A percentile compares a stretch with the other conserved stretches of the same genome.
Conservation (phyloP, 306 rosid species). For the Quercus robur region DNA sequence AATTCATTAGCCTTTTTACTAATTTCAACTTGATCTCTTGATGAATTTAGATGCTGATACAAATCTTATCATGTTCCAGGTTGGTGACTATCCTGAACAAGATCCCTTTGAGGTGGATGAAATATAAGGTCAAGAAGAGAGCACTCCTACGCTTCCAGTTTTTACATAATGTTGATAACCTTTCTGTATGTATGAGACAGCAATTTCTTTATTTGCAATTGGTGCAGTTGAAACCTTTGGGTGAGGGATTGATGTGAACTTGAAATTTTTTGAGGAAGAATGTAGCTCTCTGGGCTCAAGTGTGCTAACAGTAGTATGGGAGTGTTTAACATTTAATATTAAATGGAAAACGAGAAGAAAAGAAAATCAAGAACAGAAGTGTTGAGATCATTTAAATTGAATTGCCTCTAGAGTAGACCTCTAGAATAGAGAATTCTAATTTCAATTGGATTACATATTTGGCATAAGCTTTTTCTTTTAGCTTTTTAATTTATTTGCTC, state of each 20-base stretch:
- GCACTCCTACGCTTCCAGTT: background rate
- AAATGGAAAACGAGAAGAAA: background rate
- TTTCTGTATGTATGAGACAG: background rate
- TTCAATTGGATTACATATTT: too few relatives aligned
- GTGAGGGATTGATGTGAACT: background rate
- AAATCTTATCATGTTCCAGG: constrained; percentile 42
- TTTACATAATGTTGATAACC: background rate
- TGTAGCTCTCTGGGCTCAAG: background rate
- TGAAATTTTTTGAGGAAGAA: background rate
- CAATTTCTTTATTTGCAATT: background rate
- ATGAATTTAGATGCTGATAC: background rate
- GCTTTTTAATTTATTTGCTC: too few relatives aligned
- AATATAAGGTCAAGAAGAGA: constrained; percentile 39
- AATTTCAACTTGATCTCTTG: background rate
- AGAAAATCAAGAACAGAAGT: background rate
- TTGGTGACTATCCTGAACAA: constrained; percentile 87
- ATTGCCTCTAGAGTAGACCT: too few relatives aligned
- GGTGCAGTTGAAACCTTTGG: background rate
- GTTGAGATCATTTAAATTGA: background rate
- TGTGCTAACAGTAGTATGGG: background rate
- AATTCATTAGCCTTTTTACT: background rate
- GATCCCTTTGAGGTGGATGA: constrained; percentile 90
- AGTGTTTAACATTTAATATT: background rate
- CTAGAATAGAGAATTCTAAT: too few relatives aligned
- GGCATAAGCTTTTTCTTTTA: too few relatives aligned